phyloP scores from a whole-genome alignment of 768 basidiomycete species.

The Pisolithus sp. region DNA sequence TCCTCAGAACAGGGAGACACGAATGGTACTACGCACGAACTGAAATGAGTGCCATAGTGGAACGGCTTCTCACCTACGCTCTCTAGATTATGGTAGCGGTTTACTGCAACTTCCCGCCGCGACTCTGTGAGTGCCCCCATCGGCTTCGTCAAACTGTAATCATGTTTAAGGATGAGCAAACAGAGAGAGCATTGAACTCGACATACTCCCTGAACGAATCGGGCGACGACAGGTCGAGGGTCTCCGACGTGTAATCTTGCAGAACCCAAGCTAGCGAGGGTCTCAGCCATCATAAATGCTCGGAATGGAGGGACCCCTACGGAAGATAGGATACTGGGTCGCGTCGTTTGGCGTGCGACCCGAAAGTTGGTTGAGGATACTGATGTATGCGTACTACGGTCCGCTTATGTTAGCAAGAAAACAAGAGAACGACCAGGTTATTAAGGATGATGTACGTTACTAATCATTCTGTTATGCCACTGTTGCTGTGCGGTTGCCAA shows the following conservation, averaged over 20 bases:
- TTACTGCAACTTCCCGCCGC: conserved; percentile 67
- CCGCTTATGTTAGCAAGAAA: not conserved
- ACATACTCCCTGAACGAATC: conserved; percentile 70
- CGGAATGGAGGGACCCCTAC: conserved; percentile 35
- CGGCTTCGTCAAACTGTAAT: conserved; percentile 66
- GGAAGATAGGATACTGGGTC: conserved; percentile 90
- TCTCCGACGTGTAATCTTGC: conserved; percentile 71
- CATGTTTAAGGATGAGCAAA: not conserved
- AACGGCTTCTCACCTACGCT: conserved; percentile 85
- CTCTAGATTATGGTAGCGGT: conserved; percentile 66
- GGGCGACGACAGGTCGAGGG: conserved; percentile 56
- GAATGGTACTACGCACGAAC: conserved; percentile 38
- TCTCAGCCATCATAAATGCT: not conserved
- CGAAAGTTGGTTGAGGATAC: conserved; percentile 85
- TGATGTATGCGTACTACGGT: conserved; percentile 77
- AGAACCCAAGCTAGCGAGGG: conserved; percentile 75
- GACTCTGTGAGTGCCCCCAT: conserved; percentile 85
- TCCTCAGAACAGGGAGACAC: not conserved
- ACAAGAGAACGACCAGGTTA: not conserved
- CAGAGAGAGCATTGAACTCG: not conserved
- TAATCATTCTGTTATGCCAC: conserved; percentile 89
- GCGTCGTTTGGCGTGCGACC: conserved; percentile 93
- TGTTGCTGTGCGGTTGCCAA: conserved; percentile 65
- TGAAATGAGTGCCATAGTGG: conserved; percentile 92
- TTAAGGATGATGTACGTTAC: conserved; percentile 55